Evolutionary conservation across 176 grass and related monocot species (phyloP), one percentile per base, ranked within the genome.

Genomic region (Carex myosuroides): DNA sequence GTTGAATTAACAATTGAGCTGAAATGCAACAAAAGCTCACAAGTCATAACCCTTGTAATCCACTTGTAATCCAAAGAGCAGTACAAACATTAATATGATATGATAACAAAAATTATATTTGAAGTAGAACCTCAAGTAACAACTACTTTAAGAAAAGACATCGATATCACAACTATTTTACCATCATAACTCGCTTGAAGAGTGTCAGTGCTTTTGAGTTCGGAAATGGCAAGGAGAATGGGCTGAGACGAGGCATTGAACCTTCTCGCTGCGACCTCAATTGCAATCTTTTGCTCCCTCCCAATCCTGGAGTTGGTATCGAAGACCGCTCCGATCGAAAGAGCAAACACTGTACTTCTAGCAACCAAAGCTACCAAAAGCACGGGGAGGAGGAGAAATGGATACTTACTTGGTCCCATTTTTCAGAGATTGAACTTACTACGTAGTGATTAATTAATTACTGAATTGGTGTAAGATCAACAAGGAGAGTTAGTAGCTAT

Each of bases 1-100:
- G 59, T 33, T 52, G 42, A 57, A 85, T 74, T 44, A 85, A 56
- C 48, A 79, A 7, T 64, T 62, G 68, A 1, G 76, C 87, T 89
- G 83, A 65, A 66, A 46, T 89, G 87, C 76, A 66, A 46, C 33
- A 37, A 64, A 50, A 50, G 9, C 46, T 50, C 9, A 50, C 11
- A 12, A 50, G 8, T 50, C 46, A 50, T 12, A 50, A 50, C 9
- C 46, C 9, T 50, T 50, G 46, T 26, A 26, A 64, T 64, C 2
- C 16, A 2, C 9, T 50, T 50, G 46, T 26, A 26, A 64, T 64
- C 2, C 16, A 2, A 70, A 70, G 17, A 53, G 20, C 9, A 14
- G 44, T 53, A 17, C 9, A 74, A 29, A 53, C 21, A 22, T 26
- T 29, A 20, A 68, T 39, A 26, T 39, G 33, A 18, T 37, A 37